These are phyloP conservation scores for Dimocarpus longan DNA, from an alignment of 345 rosid genomes.

Conservation along the genomic window DNA sequence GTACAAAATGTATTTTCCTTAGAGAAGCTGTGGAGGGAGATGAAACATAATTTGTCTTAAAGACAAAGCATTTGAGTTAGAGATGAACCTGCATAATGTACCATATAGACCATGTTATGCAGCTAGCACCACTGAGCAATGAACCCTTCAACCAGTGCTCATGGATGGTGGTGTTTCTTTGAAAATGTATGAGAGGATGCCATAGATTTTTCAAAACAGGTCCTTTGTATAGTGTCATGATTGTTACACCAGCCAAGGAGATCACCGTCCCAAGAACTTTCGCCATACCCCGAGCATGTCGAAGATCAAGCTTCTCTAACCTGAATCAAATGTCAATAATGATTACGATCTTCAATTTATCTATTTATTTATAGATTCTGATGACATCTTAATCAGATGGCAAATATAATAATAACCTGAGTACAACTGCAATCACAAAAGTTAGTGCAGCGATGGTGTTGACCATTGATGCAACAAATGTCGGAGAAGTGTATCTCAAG, in stretches of 20 bases:
- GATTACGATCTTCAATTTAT: not conserved
- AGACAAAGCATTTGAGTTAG: not conserved
- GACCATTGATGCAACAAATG: constrained; percentile 49
- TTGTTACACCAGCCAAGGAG: constrained; percentile 57
- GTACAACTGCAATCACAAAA: constrained; percentile 43
- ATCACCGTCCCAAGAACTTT: constrained; percentile 54
- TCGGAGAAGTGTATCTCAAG: constrained; percentile 56
- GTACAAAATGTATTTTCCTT: no score
- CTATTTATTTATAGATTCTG: not conserved
- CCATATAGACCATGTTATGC: constrained; percentile 64
- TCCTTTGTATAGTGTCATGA: constrained; percentile 62
- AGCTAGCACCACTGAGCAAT: constrained; percentile 54
- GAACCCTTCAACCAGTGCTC: constrained; percentile 69
- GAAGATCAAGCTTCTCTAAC: constrained; percentile 55
- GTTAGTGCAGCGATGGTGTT: constrained; percentile 58
- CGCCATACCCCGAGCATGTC: constrained; percentile 53
- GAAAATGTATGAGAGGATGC: constrained; percentile 45
- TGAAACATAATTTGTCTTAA: no score
- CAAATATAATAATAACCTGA: constrained; percentile 35
- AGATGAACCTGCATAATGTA: constrained; percentile 69
- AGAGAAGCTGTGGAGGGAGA: not conserved
- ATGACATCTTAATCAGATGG: not conserved
- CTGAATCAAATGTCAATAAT: constrained; percentile 25
- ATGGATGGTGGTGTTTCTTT: constrained; percentile 29
- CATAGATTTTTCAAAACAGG: constrained; percentile 40